phyloP scores from a whole-genome alignment of 495 filamentous ascomycete genomes.

The Xylaria nigripes region DNA sequence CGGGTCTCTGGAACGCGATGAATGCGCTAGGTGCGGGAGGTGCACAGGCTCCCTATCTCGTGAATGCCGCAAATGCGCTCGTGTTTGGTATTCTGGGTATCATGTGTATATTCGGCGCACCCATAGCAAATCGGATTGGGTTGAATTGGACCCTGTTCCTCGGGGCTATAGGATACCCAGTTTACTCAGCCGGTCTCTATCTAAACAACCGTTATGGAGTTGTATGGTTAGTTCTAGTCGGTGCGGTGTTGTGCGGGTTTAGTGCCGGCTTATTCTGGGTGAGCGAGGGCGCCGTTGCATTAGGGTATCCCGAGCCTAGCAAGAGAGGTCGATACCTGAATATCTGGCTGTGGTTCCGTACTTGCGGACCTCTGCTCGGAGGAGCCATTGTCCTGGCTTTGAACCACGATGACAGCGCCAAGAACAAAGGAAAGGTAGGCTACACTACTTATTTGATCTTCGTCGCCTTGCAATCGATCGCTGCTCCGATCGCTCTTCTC shows the following conservation, averaged over 20 bases:
- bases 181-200: constrained; percentile 50
- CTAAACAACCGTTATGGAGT: constrained; percentile 51
- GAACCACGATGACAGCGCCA: constrained; percentile 35
- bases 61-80: constrained; percentile 51
- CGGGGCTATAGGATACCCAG: constrained; percentile 48
- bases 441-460: constrained; percentile 48
- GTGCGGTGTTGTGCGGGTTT: constrained; percentile 48
- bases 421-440: constrained; percentile 45
- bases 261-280: constrained; percentile 51
- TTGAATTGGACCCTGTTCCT: constrained; percentile 46
- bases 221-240: constrained; percentile 50
- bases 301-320: constrained; percentile 47
- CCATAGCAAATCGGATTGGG: constrained; percentile 46
- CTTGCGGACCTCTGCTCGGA: constrained; percentile 49
- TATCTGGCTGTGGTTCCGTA: constrained; percentile 51
- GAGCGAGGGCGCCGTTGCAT: constrained; percentile 49
- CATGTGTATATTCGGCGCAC: constrained; percentile 43
- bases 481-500: constrained; percentile 43
- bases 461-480: constrained; percentile 45
- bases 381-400: constrained; percentile 48
- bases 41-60: constrained; percentile 46
- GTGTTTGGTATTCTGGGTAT: constrained; percentile 53
- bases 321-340: constrained; percentile 48
- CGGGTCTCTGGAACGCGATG: constrained; percentile 53
- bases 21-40: constrained; percentile 51